Conservation (phyloP, 495 filamentous ascomycete genomes). For the Staphylotrichum tortipilum region DNA sequence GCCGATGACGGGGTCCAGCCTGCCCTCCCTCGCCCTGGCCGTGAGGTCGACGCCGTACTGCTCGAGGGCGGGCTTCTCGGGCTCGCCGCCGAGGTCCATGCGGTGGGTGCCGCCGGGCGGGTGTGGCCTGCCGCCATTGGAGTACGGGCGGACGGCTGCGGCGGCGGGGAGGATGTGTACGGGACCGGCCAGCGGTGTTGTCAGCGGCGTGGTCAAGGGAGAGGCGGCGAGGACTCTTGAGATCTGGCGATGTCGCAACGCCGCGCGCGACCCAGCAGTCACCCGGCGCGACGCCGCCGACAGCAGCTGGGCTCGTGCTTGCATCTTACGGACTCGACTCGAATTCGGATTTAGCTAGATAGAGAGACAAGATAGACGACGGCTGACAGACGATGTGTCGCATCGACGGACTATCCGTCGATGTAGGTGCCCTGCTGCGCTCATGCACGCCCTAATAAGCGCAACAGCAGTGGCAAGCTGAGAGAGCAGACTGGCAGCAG, state of each 20-base stretch:
- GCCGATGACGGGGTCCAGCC: conserved; percentile 92
- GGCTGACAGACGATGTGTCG: no score
- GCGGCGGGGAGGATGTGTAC: conserved; percentile 21
- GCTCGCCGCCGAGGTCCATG: conserved; percentile 76
- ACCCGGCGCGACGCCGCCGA: conserved; percentile 30
- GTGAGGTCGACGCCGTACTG: conserved; percentile 89
- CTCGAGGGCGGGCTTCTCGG: conserved; percentile 78
- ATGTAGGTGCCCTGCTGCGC: no score
- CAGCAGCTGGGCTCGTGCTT: conserved; percentile 30
- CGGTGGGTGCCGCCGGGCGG: conserved; percentile 87
- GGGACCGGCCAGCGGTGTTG: conserved; percentile 4
- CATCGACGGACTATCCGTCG: conserved; percentile 1
- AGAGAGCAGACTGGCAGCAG: no score
- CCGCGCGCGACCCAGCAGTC: conserved; percentile 25
- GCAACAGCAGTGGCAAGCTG: no score
- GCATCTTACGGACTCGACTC: conserved; percentile 18
- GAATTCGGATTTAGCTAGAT: no score
- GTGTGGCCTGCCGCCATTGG: conserved; percentile 69
- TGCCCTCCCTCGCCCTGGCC: conserved; percentile 73
- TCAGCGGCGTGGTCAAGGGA: conserved; percentile 2
- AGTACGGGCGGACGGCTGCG: conserved; percentile 53
- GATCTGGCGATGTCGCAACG: conserved; percentile 18
- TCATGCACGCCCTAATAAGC: no score
- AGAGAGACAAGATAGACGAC: no score
- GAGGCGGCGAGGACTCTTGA: conserved; percentile 16